Percentiles rank a stretch among this genome's conserved stretches.
These are phyloP conservation scores for Fusarium longipes DNA, from an alignment of 2,329 filamentous ascomycete species.

Conservation along the genomic window DNA sequence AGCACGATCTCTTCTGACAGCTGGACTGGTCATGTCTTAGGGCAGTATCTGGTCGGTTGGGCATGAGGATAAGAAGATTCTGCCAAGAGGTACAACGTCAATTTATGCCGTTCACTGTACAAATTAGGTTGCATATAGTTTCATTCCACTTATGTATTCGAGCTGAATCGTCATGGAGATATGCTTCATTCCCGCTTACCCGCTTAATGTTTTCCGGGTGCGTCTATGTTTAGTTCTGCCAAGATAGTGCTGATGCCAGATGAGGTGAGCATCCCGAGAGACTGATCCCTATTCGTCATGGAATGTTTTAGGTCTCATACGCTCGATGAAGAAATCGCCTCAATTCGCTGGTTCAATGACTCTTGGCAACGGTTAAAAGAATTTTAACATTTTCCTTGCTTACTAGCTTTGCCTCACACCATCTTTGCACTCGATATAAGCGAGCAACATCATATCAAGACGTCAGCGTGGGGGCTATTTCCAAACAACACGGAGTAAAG, in stretches of 20 bases:
- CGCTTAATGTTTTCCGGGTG: fast-evolving
- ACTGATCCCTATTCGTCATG: not conserved
- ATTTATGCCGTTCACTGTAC: not conserved
- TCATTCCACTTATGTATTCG: not conserved
- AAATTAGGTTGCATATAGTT: not conserved
- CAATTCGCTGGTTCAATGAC: not conserved
- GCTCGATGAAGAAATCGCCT: not conserved
- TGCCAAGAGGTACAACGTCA: not conserved
- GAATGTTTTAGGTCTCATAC: too few species aligned
- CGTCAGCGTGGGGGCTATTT: conserved; percentile 1
- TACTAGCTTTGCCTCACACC: conserved; percentile 7
- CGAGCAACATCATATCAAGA: not conserved
- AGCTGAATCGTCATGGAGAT: not conserved
- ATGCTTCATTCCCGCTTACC: not conserved
- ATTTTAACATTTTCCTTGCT: not conserved
- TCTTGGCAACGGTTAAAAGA: not conserved
- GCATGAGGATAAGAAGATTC: too few species aligned
- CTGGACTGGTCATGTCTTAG: too few species aligned
- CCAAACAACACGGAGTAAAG: not conserved
- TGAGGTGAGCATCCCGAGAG: conserved; percentile 1
- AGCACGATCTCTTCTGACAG: not conserved
- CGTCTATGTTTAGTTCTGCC: not conserved
- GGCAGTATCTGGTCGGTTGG: not conserved
- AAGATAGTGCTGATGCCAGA: not conserved
- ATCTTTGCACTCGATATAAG: not conserved